Percentiles rank a stretch among this genome's conserved stretches.
These are phyloP conservation scores for Linderina pennispora DNA, from an alignment of 192 early-diverging fungal species.

Conservation along the genomic window DNA sequence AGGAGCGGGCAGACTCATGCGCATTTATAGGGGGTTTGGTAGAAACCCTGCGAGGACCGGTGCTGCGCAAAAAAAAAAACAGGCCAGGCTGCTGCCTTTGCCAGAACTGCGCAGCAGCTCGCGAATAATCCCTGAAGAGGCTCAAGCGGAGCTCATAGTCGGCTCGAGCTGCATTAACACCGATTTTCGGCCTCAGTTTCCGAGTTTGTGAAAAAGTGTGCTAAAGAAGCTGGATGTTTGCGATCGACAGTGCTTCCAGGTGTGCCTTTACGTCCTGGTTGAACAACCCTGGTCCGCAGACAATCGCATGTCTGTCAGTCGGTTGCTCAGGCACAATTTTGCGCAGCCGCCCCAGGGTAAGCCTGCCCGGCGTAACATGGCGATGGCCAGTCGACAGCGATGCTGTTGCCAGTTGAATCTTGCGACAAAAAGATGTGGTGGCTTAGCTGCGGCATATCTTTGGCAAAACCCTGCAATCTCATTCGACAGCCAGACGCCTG, in stretches of 20 bases:
- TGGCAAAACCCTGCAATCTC: conserved; percentile 3
- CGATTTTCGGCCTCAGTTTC: too few species aligned
- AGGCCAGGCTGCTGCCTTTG: too few species aligned
- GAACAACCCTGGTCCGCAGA: conserved; percentile 30
- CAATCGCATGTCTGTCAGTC: conserved; percentile 7
- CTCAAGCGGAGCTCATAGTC: too few species aligned
- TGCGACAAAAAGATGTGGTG: conserved; percentile 14
- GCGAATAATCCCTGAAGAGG: too few species aligned
- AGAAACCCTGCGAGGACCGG: too few species aligned
- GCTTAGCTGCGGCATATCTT: conserved; percentile 8
- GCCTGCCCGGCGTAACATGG: background rate
- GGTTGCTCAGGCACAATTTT: background rate
- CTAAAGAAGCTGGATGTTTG: conserved; percentile 13
- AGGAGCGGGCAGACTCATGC: too few species aligned
- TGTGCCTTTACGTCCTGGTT: conserved; percentile 18
- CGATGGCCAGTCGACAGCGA: background rate
- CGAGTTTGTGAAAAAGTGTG: too few species aligned
- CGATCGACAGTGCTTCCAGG: conserved; percentile 8
- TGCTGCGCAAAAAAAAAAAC: too few species aligned
- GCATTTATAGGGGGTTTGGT: too few species aligned
- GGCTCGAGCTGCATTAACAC: too few species aligned
- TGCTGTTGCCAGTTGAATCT: background rate
- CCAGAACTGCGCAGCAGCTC: too few species aligned
- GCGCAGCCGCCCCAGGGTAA: background rate
- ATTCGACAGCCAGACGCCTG: conserved; percentile 10